Base-by-base conservation (phyloP, 2,329 filamentous ascomycete species). In the Zelopaecilomyces penicillatus region DNA sequence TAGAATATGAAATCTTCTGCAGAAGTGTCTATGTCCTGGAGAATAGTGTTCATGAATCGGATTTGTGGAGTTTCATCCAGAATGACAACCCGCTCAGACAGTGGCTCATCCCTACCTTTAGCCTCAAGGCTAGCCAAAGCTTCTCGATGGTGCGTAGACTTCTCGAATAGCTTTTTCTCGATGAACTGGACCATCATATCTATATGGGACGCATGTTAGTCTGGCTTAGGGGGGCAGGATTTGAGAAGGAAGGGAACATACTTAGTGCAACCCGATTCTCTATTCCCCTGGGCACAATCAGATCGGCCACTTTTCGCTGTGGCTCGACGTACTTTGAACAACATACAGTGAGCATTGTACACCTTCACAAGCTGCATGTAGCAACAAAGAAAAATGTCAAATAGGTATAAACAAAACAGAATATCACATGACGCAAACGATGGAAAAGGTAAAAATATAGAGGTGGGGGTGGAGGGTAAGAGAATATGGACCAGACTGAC, bases 1-100 rank as follows among this genome's bases (percentile, higher is more conserved):
- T 97, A 97, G 66, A 97, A 97, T 50, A 95, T 87, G 61, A 96
- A 97, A 55, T 97, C 90, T 60, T 95, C 91, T 36, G 87, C 77
- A 5, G 76, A 71, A 0, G 88, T 91, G 39, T 82, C 76, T 12
- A 86, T 83, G 55, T 93, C 78, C 58, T 94, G 84, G 35, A 98
- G 78, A 45, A 96, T 85, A 0, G 90, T 96, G 61, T 87, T 90
- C 78, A 98, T 95, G 39, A 82, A 90, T 45, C 74, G 75, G 44
- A 96, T 74, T 63, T 98, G 93, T 6, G 82, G 77, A 1, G 86
- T 95, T 50, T 86, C 76, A 37, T 83, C 73, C 45, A 97, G 68
- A 11, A 94, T 65, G 5, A 85, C 71, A 32, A 95, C 85, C 52
- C 85, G 87, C 1, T 79, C 63, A 1, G 87, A 89, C 5, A 96